phyloP scores from a whole-genome alignment of 768 basidiomycete genomes.

The Roridomyces roridus region DNA sequence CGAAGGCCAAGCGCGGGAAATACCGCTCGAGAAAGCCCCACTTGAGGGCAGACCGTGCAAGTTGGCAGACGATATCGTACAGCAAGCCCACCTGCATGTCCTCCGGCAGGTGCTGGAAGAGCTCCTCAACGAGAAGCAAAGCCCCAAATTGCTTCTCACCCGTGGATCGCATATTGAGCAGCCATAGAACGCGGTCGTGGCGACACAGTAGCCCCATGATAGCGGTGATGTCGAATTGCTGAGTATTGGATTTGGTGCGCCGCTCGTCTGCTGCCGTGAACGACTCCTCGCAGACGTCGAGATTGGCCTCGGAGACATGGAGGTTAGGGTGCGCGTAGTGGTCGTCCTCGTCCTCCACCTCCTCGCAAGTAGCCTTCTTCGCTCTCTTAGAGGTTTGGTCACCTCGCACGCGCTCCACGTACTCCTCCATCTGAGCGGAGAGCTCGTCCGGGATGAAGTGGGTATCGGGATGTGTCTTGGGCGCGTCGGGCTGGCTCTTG shows the following conservation, averaged over 20 bases:
- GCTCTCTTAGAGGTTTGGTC: neutral
- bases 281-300: slow-evolving; percentile 16
- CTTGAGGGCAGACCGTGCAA: slow-evolving; percentile 33
- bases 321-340: neutral
- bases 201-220: slow-evolving; percentile 45
- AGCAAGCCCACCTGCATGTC: slow-evolving; percentile 30
- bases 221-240: slow-evolving; percentile 26
- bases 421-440: neutral
- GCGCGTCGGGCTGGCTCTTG: slow-evolving; percentile 1
- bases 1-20: slow-evolving; percentile 32
- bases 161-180: slow-evolving; percentile 43
- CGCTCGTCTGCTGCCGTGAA: slow-evolving; percentile 21
- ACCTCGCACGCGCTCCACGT: slow-evolving; percentile 1
- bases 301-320: slow-evolving; percentile 9
- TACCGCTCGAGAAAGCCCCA: slow-evolving; percentile 33
- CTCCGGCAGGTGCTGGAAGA: slow-evolving; percentile 40
- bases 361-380: neutral
- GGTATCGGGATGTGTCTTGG: slow-evolving; percentile 6
- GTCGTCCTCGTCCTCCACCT: neutral
- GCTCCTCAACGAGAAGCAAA: slow-evolving; percentile 33
- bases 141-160: slow-evolving; percentile 42
- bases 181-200: slow-evolving; percentile 40
- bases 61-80: slow-evolving; percentile 46
- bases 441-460: slow-evolving; percentile 12
- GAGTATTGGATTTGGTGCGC: slow-evolving; percentile 24